These are phyloP conservation scores for Citrus glauca DNA, from an alignment of 345 rosid species.

Conservation along the genomic window DNA sequence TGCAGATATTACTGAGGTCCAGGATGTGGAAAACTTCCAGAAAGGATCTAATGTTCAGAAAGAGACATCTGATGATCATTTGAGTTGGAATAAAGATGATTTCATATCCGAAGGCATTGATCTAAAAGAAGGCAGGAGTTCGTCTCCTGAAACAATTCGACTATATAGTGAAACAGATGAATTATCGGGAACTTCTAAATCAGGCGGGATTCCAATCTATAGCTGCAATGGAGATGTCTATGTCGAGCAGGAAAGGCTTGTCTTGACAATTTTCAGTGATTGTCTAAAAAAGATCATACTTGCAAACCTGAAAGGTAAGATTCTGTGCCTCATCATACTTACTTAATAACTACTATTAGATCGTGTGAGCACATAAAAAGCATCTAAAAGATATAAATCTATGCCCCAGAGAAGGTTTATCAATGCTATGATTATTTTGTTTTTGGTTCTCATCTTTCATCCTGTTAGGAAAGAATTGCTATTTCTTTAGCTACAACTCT, in stretches of 20 bases:
- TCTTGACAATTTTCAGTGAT: slow-evolving; percentile 37
- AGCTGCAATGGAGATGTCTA: slow-evolving; percentile 14
- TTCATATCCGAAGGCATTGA: not conserved
- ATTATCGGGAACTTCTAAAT: slow-evolving; percentile 12
- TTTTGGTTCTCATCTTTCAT: not conserved
- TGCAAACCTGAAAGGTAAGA: slow-evolving; percentile 28
- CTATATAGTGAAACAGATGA: slow-evolving; percentile 28
- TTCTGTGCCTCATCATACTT: not conserved
- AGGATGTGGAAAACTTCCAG: not conserved
- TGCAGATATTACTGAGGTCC: slow-evolving; percentile 2
- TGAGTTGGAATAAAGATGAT: slow-evolving; percentile 4
- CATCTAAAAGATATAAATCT: not conserved
- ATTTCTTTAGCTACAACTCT: slow-evolving; percentile 4
- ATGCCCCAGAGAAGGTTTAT: not conserved
- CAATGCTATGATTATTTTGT: not conserved
- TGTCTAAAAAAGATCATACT: slow-evolving; percentile 26
- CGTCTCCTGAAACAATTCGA: slow-evolving; percentile 22
- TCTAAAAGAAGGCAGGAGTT: slow-evolving; percentile 16
- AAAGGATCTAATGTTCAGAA: slow-evolving; percentile 10
- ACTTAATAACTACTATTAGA: not conserved
- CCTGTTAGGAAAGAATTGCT: not conserved
- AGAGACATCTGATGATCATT: slow-evolving; percentile 4
- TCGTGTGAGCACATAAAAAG: not conserved
- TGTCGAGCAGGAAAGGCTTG: slow-evolving; percentile 36
- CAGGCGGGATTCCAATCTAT: slow-evolving; percentile 10